Percentiles rank a stretch among this genome's conserved stretches.
Evolutionary conservation across 2,329 filamentous ascomycete genomes (phyloP).

Genomic region (Hypoxylon sp.): DNA sequence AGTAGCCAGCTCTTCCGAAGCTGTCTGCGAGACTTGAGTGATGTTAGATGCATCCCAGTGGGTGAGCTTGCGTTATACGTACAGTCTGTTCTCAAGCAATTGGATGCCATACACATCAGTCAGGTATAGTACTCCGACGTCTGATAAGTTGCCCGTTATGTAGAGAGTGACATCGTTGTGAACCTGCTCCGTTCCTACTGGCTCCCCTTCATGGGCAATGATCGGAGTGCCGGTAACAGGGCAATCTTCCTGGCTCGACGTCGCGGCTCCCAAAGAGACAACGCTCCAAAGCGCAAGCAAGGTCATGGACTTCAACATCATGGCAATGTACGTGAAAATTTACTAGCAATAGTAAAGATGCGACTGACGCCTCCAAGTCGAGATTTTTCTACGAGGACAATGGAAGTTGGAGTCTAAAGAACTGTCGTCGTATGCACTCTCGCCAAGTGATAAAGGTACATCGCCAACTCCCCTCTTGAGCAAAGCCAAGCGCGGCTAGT

Average conservation of each 20-base stretch:
- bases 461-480: constrained; percentile 24
- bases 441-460: constrained; percentile 26
- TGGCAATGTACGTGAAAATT: constrained; percentile 2
- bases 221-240: constrained; percentile 41
- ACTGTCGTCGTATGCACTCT: background rate
- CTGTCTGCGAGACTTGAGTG: constrained; percentile 46
- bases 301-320: constrained; percentile 36
- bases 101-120: constrained; percentile 48
- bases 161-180: constrained; percentile 47
- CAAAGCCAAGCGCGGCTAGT: constrained; percentile 26
- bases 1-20: constrained; percentile 49
- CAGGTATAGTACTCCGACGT: constrained; percentile 45
- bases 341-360: no score
- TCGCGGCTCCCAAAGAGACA: constrained; percentile 17
- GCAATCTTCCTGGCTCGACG: constrained; percentile 28
- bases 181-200: constrained; percentile 44
- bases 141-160: constrained; percentile 42
- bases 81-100: constrained; percentile 45
- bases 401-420: background rate
- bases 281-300: constrained; percentile 38
- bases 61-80: background rate
- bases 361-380: no score
- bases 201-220: constrained; percentile 42
- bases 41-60: constrained; percentile 10
- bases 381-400: background rate